Evolutionary conservation across 371 early-diverging fungal species (phyloP).

Genomic region (Mortierella sp.): DNA sequence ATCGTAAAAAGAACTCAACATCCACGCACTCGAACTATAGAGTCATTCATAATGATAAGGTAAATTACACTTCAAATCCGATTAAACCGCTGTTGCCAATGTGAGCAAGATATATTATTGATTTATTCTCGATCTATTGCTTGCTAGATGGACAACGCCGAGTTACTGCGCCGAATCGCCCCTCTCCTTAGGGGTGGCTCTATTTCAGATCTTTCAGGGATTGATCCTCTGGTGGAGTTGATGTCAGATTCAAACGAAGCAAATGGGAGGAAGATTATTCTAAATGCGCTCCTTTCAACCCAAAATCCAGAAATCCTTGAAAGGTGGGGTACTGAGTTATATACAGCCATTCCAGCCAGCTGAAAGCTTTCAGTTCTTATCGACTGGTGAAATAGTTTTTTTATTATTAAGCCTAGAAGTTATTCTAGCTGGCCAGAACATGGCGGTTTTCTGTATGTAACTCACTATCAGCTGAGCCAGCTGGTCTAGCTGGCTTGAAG

Average conservation of each 20-base stretch:
- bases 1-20: background rate
- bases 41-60: no score
- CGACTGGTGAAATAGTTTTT: no score
- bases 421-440: no score
- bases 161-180: background rate
- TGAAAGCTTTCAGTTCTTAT: no score
- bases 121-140: background rate
- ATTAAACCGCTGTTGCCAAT: no score
- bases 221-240: constrained; percentile 16
- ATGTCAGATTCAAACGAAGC: constrained; percentile 12
- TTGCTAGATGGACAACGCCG: background rate
- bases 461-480: no score
- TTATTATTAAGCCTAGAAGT: no score
- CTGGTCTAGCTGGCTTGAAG: no score
- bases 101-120: background rate
- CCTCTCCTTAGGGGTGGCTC: constrained; percentile 23
- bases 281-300: constrained; percentile 28
- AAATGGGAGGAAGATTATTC: constrained; percentile 18
- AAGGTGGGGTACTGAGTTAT: no score
- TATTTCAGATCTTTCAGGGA: constrained; percentile 1
- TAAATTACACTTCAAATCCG: no score
- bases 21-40: background rate
- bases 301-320: constrained; percentile 10
- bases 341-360: no score
- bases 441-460: no score